Percentiles rank a stretch among this genome's conserved stretches.
Evolutionary conservation across 169 alveolate genomes (phyloP).

Genomic region (Cryptosporidium viatorum): DNA sequence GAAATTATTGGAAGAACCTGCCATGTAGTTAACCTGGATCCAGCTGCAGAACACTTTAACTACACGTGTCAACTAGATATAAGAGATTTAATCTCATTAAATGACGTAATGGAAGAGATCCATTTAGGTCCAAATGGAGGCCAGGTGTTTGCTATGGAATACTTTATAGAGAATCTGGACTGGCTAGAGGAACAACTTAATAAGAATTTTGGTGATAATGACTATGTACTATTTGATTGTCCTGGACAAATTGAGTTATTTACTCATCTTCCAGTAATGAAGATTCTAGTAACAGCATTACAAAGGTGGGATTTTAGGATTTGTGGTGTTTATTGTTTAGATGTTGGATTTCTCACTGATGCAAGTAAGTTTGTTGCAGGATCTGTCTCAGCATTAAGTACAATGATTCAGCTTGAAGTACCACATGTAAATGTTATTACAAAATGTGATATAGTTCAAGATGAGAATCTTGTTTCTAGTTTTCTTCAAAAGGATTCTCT

Average conservation of each 20-base stretch:
- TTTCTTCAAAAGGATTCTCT: slow-evolving; percentile 56
- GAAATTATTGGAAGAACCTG: slow-evolving; percentile 88
- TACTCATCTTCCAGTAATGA: slow-evolving; percentile 94
- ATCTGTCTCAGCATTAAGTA: slow-evolving; percentile 92
- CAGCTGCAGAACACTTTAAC: slow-evolving; percentile 95
- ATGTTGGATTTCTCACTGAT: slow-evolving; percentile 93
- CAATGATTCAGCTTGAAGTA: slow-evolving; percentile 94
- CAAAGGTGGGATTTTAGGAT: slow-evolving; percentile 90
- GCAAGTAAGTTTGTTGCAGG: slow-evolving; percentile 94
- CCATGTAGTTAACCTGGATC: slow-evolving; percentile 95
- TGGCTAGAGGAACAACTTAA: slow-evolving; percentile 94
- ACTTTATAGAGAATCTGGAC: slow-evolving; percentile 90
- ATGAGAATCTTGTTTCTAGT: slow-evolving; percentile 74
- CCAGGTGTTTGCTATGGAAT: slow-evolving; percentile 94
- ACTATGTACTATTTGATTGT: slow-evolving; percentile 94
- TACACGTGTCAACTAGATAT: slow-evolving; percentile 92
- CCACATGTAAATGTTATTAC: slow-evolving; percentile 95
- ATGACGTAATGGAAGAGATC: slow-evolving; percentile 92
- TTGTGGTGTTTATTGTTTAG: slow-evolving; percentile 93
- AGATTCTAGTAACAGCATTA: slow-evolving; percentile 86
- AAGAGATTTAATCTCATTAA: slow-evolving; percentile 93
- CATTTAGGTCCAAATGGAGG: slow-evolving; percentile 98
- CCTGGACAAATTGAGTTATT: slow-evolving; percentile 98
- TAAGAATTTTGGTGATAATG: slow-evolving; percentile 92
- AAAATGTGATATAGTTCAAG: slow-evolving; percentile 93